Base-by-base conservation (phyloP, 2,329 filamentous ascomycete genomes). In the Phialocephala subalpina region DNA sequence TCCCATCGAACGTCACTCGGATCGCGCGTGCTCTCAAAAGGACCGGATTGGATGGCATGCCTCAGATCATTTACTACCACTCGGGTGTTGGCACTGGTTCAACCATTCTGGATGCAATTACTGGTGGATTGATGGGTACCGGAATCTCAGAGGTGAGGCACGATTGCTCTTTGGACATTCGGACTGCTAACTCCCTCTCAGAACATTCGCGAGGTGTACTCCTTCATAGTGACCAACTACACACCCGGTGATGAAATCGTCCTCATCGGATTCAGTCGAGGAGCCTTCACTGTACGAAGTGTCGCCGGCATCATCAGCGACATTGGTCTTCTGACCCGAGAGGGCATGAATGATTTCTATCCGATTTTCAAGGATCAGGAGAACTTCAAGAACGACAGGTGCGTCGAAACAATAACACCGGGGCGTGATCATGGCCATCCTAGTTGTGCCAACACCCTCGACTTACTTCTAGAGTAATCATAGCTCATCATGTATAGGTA, bases 41-140 rank as follows among this genome's bases (percentile, higher is more conserved):
- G 42, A 78, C 74, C 45, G 84, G 83, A 72, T 78, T 73, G 38
- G 84, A 87, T 73, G 82, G 73, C n/a, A 68, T 63, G 11, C 79
- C 86, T 49, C 87, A 89, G 73, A 82, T 89, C 69, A 83, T 89
- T 64, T 85, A 83, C 71, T 90, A 90, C 73, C 85, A 88, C 73
- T 84, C 85, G 9, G 87, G 87, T 22, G 85, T 89, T 33, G 87
- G 87, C 18, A 86, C 85, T 2, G 82, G 82, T 1, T 81, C 81
- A 68, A 82, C 81, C 53, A 69, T 80, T 35, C 62, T 86, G n/a
- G 84, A 86, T 64, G 79, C 79, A 53, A 67, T 88, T 18, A 81
- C 82, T 0, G 85, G 86, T 6, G 86, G 86, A 52, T 82, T 84
- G 2, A 86, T 87, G 70, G 85, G 86, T 2, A 75, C 80, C 18